Percentiles rank a stretch among this genome's conserved stretches.
Evolutionary conservation across 2,329 filamentous ascomycete species (phyloP).

Genomic region (Emergomyces pasteurianus): DNA sequence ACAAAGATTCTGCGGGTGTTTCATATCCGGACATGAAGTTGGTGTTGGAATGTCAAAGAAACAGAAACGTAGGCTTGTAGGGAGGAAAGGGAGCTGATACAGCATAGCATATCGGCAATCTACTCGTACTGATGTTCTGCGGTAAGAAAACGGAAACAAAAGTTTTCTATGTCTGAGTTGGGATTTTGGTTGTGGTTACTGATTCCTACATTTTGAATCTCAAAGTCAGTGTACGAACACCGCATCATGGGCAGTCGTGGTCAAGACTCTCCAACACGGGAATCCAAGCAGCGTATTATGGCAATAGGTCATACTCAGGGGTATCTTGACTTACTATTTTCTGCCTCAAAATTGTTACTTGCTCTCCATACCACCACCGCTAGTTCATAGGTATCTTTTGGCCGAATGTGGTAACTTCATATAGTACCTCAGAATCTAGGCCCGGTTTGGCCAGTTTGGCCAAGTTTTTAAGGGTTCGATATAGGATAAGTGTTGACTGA

Average conservation of each 20-base stretch:
- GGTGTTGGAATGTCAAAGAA: not conserved
- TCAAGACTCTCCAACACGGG: not conserved
- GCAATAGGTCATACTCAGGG: not conserved
- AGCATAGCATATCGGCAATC: not conserved
- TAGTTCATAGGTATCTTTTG: not conserved
- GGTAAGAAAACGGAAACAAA: not conserved
- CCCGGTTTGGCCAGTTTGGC: too few relatives aligned
- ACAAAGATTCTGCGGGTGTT: not conserved
- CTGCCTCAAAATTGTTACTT: not conserved
- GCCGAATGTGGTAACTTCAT: not conserved
- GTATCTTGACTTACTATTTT: not conserved
- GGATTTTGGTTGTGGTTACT: too few relatives aligned
- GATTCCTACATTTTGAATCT: too few relatives aligned
- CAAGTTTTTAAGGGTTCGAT: too few relatives aligned
- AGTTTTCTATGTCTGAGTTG: not conserved
- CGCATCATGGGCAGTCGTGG: not conserved
- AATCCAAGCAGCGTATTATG: not conserved
- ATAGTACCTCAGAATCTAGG: too few relatives aligned
- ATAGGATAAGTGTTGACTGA: too few relatives aligned
- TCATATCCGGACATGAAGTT: not conserved
- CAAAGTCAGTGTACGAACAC: too few relatives aligned
- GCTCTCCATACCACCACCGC: not conserved
- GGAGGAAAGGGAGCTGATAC: not conserved
- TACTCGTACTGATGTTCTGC: too few relatives aligned
- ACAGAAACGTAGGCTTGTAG: not conserved